Evolutionary conservation across 108 stramenopile species (phyloP).

Genomic region (Skeletonema grethae): DNA sequence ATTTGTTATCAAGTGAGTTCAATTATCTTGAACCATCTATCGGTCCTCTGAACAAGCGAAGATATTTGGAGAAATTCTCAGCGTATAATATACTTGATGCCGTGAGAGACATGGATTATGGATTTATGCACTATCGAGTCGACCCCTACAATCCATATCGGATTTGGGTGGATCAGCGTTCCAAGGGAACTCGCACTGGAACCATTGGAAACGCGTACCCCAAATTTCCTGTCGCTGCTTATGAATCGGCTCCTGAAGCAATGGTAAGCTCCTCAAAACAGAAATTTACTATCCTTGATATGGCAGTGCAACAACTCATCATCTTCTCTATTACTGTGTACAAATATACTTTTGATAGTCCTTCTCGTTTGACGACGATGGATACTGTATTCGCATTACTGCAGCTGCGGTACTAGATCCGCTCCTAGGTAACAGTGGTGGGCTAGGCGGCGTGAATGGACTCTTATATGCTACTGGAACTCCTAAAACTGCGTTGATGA

Average conservation of each 20-base stretch:
- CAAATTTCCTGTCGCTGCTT: constrained; percentile 15
- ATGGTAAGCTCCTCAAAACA: constrained; percentile 10
- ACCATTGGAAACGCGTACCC: constrained; percentile 14
- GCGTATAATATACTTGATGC: constrained; percentile 41
- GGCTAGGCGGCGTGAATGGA: constrained; percentile 62
- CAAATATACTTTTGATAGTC: neutral
- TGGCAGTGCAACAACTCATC: neutral
- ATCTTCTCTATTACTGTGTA: neutral
- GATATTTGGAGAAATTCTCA: constrained; percentile 47
- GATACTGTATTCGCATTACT: constrained; percentile 65
- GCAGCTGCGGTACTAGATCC: constrained; percentile 64
- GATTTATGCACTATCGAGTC: constrained; percentile 56
- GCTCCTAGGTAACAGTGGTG: constrained; percentile 60
- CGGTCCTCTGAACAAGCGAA: constrained; percentile 43
- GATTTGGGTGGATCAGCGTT: constrained; percentile 63
- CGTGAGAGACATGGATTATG: constrained; percentile 50
- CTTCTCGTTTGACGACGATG: constrained; percentile 73
- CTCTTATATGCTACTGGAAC: constrained; percentile 58
- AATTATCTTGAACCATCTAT: constrained; percentile 39
- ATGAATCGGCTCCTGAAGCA: constrained; percentile 57
- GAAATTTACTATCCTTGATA: neutral
- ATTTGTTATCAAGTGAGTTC: constrained; percentile 48
- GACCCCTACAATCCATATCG: constrained; percentile 70
- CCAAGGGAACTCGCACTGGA: constrained; percentile 37
- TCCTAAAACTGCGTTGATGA: constrained; percentile 5